phyloP scores from a whole-genome alignment of 202 grass and related monocot species.

The Sporobolus alterniflorus region DNA sequence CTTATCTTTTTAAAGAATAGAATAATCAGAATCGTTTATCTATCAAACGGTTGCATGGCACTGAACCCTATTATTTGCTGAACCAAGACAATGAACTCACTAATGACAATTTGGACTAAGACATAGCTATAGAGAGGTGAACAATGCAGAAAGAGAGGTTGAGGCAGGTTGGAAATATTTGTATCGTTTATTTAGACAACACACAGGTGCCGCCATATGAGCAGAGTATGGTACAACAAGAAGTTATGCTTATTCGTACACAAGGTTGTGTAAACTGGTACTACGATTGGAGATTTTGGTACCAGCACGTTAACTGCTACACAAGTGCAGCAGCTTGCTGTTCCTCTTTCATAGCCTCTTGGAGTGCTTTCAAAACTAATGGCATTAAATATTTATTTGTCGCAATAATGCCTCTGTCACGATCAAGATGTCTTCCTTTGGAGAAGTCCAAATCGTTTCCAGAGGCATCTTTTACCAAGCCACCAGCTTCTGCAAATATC shows the following conservation, averaged over 20 bases:
- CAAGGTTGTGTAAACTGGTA: background rate
- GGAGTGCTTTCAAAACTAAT: slow-evolving; percentile 52
- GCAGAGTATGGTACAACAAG: background rate
- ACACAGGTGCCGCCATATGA: background rate
- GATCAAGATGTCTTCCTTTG: slow-evolving; percentile 74
- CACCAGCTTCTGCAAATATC: slow-evolving; percentile 83
- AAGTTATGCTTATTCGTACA: background rate
- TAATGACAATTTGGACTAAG: background rate
- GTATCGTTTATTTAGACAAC: background rate
- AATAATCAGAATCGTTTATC: background rate
- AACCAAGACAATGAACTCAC: background rate
- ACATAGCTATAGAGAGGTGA: background rate
- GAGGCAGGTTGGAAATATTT: background rate
- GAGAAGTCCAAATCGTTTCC: slow-evolving; percentile 96
- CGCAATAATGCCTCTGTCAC: slow-evolving; percentile 69
- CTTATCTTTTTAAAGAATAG: background rate
- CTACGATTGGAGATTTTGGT: background rate
- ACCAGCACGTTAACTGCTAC: background rate
- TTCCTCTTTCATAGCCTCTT: slow-evolving; percentile 63
- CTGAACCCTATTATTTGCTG: background rate
- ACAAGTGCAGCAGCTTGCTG: slow-evolving; percentile 39
- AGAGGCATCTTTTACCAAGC: slow-evolving; percentile 82
- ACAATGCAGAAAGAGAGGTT: background rate
- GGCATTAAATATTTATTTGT: slow-evolving; percentile 72
- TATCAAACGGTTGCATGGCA: background rate